These are phyloP conservation scores for Apiospora kogelbergensis DNA, from an alignment of 2,329 filamentous ascomycete species.

Conservation along the genomic window DNA sequence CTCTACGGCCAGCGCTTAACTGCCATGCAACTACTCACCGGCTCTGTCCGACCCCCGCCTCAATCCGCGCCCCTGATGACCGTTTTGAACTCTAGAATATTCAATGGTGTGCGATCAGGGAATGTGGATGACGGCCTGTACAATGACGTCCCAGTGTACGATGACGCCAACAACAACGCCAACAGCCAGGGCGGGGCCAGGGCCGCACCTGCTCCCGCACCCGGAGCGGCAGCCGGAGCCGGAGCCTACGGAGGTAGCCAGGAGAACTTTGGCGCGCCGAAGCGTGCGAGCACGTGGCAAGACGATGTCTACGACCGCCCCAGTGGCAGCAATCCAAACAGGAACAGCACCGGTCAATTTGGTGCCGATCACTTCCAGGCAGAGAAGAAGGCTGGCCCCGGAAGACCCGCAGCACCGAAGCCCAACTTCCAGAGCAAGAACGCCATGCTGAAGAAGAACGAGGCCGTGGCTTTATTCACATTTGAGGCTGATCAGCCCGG, in stretches of 20 bases:
- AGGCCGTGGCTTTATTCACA: slow-evolving; percentile 87
- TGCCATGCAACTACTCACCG: slow-evolving; percentile 78
- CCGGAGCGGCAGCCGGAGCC: background rate
- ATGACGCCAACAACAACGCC: slow-evolving; percentile 76
- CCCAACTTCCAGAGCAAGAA: slow-evolving; percentile 71
- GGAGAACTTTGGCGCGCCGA: slow-evolving; percentile 55
- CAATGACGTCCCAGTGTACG: slow-evolving; percentile 91
- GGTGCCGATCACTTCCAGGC: slow-evolving; percentile 45
- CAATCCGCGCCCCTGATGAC: slow-evolving; percentile 82
- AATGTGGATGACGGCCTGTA: slow-evolving; percentile 69
- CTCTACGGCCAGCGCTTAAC: slow-evolving; percentile 84
- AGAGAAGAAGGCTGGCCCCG: slow-evolving; percentile 59
- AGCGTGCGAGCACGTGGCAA: slow-evolving; percentile 69
- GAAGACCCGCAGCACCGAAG: slow-evolving; percentile 83
- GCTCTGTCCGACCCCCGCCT: slow-evolving; percentile 73
- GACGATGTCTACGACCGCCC: slow-evolving; percentile 72
- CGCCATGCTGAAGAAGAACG: slow-evolving; percentile 63
- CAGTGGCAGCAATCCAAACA: slow-evolving; percentile 38
- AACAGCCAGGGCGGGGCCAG: slow-evolving; percentile 62
- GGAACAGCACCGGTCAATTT: slow-evolving; percentile 54
- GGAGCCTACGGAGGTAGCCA: slow-evolving; percentile 25
- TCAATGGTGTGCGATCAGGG: slow-evolving; percentile 62
- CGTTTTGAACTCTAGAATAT: slow-evolving; percentile 81
- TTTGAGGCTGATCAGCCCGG: slow-evolving; percentile 94
- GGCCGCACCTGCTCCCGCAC: slow-evolving; percentile 3